Base-by-base conservation (phyloP, 116 monocot species). In the Trichopus zeylanicus region DNA sequence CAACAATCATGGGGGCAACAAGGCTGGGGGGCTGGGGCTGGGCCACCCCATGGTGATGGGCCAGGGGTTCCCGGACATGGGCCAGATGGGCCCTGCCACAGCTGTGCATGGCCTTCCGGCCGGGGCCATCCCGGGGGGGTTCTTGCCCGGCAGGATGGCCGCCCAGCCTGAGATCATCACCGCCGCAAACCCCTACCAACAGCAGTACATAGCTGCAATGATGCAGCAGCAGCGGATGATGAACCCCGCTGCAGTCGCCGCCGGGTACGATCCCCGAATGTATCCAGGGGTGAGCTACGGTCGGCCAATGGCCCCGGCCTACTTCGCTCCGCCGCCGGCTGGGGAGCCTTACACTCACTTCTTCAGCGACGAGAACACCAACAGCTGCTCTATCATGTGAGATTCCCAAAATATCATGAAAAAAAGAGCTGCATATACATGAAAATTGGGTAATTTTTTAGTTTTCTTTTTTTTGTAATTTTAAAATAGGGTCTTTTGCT, bases 381-480 rank as follows among this genome's bases (percentile, higher is more conserved):
- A 70, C 54, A 89, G 89, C 65, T 85, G 89, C 75, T 79, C 82
- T 11, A 70, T 91, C 39, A 85, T 91, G 90, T 91, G 86, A 90
- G 32, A 33, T 66, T 42, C 26, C 6, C 42, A 42, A 42, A 13
- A 42, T 5, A 42, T 13, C 42, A 42, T 16, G 0, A n/a, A n/a
- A 13, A 42, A 3, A n/a, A 13, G 2, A 42, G 42, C 42, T 13
- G 42, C 42, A 57, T 20, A 57, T 57, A 33, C 32, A 20, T 57
- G 30, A 13, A 32, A n/a, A 57, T 21, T 57, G 57, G 20, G 31
- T 20, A n/a, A n/a, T n/a, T n/a, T n/a, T n/a, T n/a, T n/a, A n/a
- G n/a, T n/a, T n/a, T n/a, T n/a, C 21, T 42, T 42, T 42, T 42
- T 42, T n/a, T 42, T n/a, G 13, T 42, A 13, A 42, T 42, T 42